Percentiles rank a stretch among this genome's conserved stretches.
Evolutionary conservation across 768 basidiomycete genomes (phyloP).

Genomic region (Astraeus odoratus): DNA sequence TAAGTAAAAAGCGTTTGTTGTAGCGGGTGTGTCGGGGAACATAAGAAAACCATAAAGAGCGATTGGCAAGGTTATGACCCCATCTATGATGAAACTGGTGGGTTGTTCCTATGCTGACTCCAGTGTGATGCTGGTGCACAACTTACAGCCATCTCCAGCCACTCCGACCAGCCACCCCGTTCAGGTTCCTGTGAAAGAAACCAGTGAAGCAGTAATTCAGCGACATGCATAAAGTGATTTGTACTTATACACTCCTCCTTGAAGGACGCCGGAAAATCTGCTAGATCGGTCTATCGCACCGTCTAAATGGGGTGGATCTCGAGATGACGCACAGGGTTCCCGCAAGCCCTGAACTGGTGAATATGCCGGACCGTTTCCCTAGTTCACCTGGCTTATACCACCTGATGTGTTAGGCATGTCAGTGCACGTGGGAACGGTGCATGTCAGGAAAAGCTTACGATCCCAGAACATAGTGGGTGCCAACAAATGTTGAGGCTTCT

Average conservation of each 20-base stretch:
- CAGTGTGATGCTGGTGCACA: background rate
- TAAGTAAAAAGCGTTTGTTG: slow-evolving; percentile 59
- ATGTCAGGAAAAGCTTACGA: slow-evolving; percentile 38
- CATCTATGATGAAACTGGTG: slow-evolving; percentile 60
- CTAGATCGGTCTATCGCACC: background rate
- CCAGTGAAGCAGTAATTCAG: background rate
- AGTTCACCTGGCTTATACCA: slow-evolving; percentile 71
- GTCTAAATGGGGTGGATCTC: background rate
- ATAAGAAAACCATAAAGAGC: slow-evolving; percentile 65
- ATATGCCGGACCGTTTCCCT: slow-evolving; percentile 66
- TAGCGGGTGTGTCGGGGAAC: slow-evolving; percentile 66
- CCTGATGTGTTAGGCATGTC: slow-evolving; percentile 22
- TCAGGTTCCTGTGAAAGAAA: slow-evolving; percentile 38
- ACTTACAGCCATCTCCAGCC: slow-evolving; percentile 63
- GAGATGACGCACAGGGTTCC: slow-evolving; percentile 47
- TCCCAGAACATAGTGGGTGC: slow-evolving; percentile 66
- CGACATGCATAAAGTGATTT: slow-evolving; percentile 7
- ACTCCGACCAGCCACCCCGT: slow-evolving; percentile 44
- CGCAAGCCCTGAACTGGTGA: slow-evolving; percentile 54
- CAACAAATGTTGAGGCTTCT: slow-evolving; percentile 73
- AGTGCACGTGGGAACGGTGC: background rate
- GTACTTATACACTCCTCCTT: slow-evolving; percentile 56
- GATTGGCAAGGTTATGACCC: slow-evolving; percentile 65
- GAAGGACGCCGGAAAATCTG: slow-evolving; percentile 61
- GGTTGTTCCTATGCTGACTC: background rate